These are phyloP conservation scores for Paraurostyla sp. DNA, from an alignment of 73 alveolate species.

Conservation along the genomic window DNA sequence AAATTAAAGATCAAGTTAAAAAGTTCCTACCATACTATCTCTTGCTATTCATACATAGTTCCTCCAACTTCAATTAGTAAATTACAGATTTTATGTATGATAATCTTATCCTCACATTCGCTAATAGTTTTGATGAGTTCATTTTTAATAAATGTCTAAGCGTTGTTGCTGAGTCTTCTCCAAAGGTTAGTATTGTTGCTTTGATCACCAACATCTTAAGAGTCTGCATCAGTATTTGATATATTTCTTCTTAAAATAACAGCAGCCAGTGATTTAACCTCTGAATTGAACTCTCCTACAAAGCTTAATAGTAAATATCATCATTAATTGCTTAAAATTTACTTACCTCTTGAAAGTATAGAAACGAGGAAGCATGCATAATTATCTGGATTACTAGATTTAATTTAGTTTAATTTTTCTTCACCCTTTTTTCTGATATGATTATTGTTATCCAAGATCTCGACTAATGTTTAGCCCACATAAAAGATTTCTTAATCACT, in stretches of 20 bases:
- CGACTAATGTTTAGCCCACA: conserved; percentile 62
- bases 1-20: conserved; percentile 52
- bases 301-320: background rate
- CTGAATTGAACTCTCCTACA: conserved; percentile 21
- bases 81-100: conserved; percentile 77
- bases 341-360: conserved; percentile 43
- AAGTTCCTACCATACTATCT: conserved; percentile 62
- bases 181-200: conserved; percentile 71
- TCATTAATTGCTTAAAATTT: conserved; percentile 7
- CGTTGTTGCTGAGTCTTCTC: conserved; percentile 64
- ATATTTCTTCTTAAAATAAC: conserved; percentile 77
- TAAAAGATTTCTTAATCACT: conserved; percentile 55
- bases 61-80: conserved; percentile 82
- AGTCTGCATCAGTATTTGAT: conserved; percentile 38
- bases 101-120: conserved; percentile 55
- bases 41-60: conserved; percentile 57
- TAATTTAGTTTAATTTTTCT: conserved; percentile 61
- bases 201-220: conserved; percentile 43
- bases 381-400: conserved; percentile 75
- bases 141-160: conserved; percentile 60
- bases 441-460: conserved; percentile 70
- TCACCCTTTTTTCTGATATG: conserved; percentile 76
- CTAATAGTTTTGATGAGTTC: conserved; percentile 58
- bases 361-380: conserved; percentile 59
- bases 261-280: conserved; percentile 70